These are phyloP conservation scores for Chrysoporthe deuterocubensis DNA, from an alignment of 2,329 filamentous ascomycete species.

Conservation along the genomic window DNA sequence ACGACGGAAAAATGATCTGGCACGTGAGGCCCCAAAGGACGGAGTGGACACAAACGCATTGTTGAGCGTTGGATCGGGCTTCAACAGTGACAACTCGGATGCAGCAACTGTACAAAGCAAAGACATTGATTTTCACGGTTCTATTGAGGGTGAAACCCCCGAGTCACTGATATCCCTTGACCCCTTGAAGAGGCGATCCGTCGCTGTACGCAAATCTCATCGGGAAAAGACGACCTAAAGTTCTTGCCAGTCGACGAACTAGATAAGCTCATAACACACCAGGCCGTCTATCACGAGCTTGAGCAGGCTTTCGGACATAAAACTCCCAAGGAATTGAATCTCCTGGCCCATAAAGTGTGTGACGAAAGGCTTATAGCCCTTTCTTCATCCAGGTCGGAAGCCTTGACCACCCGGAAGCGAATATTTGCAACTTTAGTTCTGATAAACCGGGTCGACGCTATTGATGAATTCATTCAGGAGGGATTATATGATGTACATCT, in stretches of 20 bases:
- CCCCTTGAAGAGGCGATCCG: not conserved
- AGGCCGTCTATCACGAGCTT: conserved; percentile 35
- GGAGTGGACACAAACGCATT: not conserved
- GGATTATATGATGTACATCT: conserved; percentile 12
- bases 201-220: not conserved
- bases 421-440: conserved; percentile 15
- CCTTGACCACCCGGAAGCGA: conserved; percentile 4
- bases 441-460: not conserved
- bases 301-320: not conserved
- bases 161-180: not conserved
- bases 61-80: not conserved
- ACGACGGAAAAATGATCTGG: not conserved
- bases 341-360: conserved; percentile 1
- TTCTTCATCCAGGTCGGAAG: not conserved
- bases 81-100: not conserved
- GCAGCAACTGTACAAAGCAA: not conserved
- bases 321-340: not conserved
- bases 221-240: not conserved
- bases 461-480: conserved; percentile 11
- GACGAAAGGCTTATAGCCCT: not conserved
- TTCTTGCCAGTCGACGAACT: conserved; percentile 22
- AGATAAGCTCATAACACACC: conserved; percentile 36
- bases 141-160: not conserved
- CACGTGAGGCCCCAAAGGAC: not conserved
- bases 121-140: not conserved